These are phyloP conservation scores for Dactylellina parvicollis DNA, from an alignment of 2,329 filamentous ascomycete species.

Conservation along the genomic window DNA sequence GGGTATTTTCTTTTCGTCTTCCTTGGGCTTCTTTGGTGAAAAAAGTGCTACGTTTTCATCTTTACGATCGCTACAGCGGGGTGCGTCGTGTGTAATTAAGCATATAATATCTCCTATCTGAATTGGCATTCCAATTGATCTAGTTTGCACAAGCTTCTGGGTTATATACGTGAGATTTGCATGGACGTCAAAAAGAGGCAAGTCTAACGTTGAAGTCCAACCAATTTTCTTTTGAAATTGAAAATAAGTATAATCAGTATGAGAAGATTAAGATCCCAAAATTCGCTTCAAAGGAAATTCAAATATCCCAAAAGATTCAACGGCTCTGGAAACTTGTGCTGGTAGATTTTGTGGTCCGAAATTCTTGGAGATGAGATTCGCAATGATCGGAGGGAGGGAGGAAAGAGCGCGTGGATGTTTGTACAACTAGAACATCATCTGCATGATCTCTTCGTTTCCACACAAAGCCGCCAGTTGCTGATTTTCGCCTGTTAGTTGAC, in stretches of 20 bases:
- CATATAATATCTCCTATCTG: too few relatives aligned
- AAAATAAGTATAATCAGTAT: too few relatives aligned
- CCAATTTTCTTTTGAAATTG: too few relatives aligned
- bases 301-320: constrained; percentile 13
- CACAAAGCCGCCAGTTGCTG: not conserved
- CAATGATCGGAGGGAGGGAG: constrained; percentile 9
- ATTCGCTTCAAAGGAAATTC: constrained; percentile 17
- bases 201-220: too few relatives aligned
- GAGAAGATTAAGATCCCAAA: not conserved
- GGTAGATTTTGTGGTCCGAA: constrained; percentile 6
- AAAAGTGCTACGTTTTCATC: not conserved
- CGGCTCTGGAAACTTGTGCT: constrained; percentile 5
- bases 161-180: not conserved
- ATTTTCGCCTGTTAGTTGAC: not conserved
- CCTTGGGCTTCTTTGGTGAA: not conserved
- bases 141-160: too few relatives aligned
- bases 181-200: not conserved
- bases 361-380: constrained; percentile 11
- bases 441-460: constrained; percentile 27
- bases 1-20: not conserved
- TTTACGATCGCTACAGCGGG: constrained; percentile 5
- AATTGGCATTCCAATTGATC: too few relatives aligned
- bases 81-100: constrained; percentile 13
- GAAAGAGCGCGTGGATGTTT: constrained; percentile 5
- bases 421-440: constrained; percentile 48